Conservation (phyloP, 2,329 filamentous ascomycete genomes). For the Lithohypha guttulata region DNA sequence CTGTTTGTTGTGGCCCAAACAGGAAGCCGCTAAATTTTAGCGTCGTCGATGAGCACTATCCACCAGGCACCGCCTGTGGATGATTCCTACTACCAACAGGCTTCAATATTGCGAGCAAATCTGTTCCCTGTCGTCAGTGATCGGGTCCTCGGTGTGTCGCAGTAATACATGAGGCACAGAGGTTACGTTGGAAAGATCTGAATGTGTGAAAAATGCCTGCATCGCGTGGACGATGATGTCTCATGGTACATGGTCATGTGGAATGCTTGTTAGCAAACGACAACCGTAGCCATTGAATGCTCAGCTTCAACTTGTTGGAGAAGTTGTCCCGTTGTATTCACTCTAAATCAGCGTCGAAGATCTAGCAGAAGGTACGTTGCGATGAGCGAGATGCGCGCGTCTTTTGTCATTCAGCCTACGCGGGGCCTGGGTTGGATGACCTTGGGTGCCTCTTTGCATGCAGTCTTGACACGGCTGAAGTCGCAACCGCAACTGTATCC, state of each 20-base stretch:
- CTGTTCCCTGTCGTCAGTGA: no score
- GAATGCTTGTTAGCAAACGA: conserved; percentile 4
- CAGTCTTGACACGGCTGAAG: conserved; percentile 77
- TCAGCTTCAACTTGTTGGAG: no score
- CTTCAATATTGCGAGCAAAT: no score
- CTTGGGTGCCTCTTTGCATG: conserved; percentile 75
- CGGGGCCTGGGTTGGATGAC: conserved; percentile 54
- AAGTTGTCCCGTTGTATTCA: no score
- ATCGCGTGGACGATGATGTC: background rate
- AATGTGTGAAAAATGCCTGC: background rate
- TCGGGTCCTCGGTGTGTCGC: no score
- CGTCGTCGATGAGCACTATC: conserved; percentile 1
- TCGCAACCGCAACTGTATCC: conserved; percentile 74
- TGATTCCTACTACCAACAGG: no score
- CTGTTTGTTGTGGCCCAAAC: background rate
- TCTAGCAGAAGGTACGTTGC: no score
- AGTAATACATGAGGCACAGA: no score
- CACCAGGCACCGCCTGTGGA: no score
- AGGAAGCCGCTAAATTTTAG: background rate
- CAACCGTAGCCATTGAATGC: no score
- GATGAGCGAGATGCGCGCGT: conserved; percentile 29
- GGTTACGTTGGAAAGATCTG: background rate
- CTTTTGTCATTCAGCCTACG: conserved; percentile 55
- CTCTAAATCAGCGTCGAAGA: no score
- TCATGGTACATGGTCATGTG: conserved; percentile 4